phyloP scores from a whole-genome alignment of 2,329 filamentous ascomycete species.

The Fusarium sambucinum region DNA sequence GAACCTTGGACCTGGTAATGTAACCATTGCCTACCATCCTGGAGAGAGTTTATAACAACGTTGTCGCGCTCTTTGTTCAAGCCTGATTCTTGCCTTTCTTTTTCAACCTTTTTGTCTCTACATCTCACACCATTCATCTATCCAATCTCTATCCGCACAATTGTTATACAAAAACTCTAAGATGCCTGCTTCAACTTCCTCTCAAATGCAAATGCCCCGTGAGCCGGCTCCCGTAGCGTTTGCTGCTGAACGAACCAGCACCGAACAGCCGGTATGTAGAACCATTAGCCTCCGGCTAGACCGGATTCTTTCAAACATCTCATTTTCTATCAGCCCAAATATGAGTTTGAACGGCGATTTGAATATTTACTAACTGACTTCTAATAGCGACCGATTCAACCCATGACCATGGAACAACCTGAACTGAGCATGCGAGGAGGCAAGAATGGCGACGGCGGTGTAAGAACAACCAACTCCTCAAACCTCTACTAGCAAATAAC shows the following conservation, averaged over 20 bases:
- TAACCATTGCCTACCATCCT: not conserved
- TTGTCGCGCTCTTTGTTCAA: conserved; percentile 28
- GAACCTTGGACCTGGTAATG: not conserved
- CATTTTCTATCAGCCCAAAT: conserved; percentile 1
- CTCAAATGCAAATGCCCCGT: conserved; percentile 49
- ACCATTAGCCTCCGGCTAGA: conserved; percentile 14
- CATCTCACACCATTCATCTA: no score
- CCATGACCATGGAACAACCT: conserved; percentile 51
- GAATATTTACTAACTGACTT: conserved; percentile 3
- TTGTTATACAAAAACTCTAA: conserved; percentile 5
- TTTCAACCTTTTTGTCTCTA: conserved; percentile 7
- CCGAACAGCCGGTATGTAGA: conserved; percentile 54
- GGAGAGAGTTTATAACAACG: conserved; percentile 36
- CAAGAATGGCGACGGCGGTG: conserved; percentile 51
- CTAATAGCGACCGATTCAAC: conserved; percentile 50
- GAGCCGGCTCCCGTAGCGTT: conserved; percentile 51
- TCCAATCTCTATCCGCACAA: not conserved
- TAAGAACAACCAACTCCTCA: conserved; percentile 38
- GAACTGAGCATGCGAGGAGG: conserved; percentile 52
- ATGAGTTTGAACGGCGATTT: no score
- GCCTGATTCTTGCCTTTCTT: conserved; percentile 16
- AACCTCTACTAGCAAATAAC: not conserved
- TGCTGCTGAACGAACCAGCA: conserved; percentile 45
- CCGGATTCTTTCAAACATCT: not conserved
- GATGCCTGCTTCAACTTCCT: conserved; percentile 35